Evolutionary conservation across 306 rosid genomes (phyloP).

Genomic region (Dalbergia cochinchinensis): DNA sequence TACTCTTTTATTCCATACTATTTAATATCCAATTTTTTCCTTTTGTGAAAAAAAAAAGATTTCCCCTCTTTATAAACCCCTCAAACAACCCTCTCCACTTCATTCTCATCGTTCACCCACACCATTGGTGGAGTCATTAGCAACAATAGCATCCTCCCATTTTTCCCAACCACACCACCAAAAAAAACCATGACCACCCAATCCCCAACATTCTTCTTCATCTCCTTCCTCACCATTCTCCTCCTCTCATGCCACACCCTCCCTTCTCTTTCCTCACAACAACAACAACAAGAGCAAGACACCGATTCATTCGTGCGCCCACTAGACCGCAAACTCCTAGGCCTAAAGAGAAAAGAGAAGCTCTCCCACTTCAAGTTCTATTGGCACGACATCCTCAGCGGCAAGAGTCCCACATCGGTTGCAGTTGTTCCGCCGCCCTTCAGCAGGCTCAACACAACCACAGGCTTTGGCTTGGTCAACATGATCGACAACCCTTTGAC

Average conservation of each 20-base stretch:
- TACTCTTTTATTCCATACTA: no score
- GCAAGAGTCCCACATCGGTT: constrained; percentile 49
- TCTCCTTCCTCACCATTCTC: constrained; percentile 33
- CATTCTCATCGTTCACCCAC: background rate
- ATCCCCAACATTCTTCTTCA: constrained; percentile 13
- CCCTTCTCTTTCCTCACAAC: background rate
- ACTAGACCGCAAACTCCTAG: constrained; percentile 47
- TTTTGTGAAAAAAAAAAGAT: no score
- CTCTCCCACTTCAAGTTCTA: constrained; percentile 68
- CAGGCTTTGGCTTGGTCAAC: constrained; percentile 46
- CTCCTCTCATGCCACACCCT: background rate
- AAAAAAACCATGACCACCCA: constrained; percentile 35
- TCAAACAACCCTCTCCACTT: background rate
- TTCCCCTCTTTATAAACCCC: background rate
- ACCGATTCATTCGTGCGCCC: constrained; percentile 37
- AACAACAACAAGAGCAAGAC: background rate
- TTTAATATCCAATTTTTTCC: no score
- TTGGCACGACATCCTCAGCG: constrained; percentile 69
- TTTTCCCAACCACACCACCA: background rate
- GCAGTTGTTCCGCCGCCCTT: constrained; percentile 28
- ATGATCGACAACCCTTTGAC: constrained; percentile 61
- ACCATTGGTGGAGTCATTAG: background rate
- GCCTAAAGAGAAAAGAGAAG: constrained; percentile 54
- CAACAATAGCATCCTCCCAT: background rate
- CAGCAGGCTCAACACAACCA: constrained; percentile 36